Evolutionary conservation across 2,329 filamentous ascomycete species (phyloP).

Genomic region (Trichophaea hybrida): DNA sequence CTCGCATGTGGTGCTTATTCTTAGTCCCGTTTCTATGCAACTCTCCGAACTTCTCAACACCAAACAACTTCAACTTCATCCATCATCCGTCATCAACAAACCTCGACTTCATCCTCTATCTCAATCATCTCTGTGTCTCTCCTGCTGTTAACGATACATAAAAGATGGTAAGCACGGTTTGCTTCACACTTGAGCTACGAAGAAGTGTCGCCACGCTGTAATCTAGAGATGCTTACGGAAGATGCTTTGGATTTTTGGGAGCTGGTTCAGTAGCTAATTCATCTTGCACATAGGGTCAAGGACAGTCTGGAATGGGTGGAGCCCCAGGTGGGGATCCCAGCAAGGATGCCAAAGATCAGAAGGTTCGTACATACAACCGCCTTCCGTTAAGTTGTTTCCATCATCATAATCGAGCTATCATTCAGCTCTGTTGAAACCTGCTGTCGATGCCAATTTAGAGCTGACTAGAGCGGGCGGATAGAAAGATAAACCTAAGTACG

Average conservation of each 20-base stretch:
- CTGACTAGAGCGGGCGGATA: constrained; percentile 32
- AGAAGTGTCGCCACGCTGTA: too few relatives aligned
- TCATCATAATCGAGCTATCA: not conserved
- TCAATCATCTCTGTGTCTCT: not conserved
- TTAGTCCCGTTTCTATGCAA: not conserved
- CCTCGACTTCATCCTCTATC: not conserved
- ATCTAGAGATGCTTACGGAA: not conserved
- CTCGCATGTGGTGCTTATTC: not conserved
- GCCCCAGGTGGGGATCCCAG: constrained; percentile 52
- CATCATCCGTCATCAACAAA: not conserved
- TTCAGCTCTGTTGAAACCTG: not conserved
- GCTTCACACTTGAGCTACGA: too few relatives aligned
- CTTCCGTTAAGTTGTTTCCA: not conserved
- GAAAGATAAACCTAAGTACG: constrained; percentile 99
- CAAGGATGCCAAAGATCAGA: constrained; percentile 83
- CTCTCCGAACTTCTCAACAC: not conserved
- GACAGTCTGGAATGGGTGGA: constrained; percentile 74
- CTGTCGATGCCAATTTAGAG: not conserved
- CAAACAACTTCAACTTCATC: not conserved
- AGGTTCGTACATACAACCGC: constrained; percentile 41
- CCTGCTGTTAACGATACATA: not conserved
- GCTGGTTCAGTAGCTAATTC: not conserved
- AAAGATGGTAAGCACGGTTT: not conserved
- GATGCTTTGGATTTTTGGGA: not conserved
- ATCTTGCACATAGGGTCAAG: constrained; percentile 49